phyloP scores from a whole-genome alignment of 2,329 filamentous ascomycete genomes.

The Fulvia fulva region DNA sequence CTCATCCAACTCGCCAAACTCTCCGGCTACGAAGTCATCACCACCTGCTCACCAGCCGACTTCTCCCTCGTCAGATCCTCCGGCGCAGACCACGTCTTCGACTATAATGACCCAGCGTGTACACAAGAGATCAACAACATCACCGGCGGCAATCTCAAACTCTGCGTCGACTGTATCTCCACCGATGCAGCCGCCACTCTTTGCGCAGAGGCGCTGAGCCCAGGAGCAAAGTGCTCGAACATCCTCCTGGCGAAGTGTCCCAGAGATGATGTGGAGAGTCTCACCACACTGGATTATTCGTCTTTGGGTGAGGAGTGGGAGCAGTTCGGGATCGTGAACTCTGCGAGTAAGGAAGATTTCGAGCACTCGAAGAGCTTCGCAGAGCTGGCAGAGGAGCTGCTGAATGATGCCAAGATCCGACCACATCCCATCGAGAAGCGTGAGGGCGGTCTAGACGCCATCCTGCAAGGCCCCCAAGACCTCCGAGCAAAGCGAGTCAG shows the following conservation, averaged over 20 bases:
- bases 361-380: conserved; percentile 4
- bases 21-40: conserved; percentile 33
- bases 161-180: conserved; percentile 4
- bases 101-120: conserved; percentile 40
- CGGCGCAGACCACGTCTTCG: conserved; percentile 45
- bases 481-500: conserved; percentile 6
- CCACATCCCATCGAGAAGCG: conserved; percentile 3
- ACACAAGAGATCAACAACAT: not conserved
- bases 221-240: conserved; percentile 1
- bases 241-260: conserved; percentile 1
- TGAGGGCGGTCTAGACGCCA: conserved; percentile 1
- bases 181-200: not conserved
- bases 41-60: conserved; percentile 44
- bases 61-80: conserved; percentile 41
- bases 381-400: not conserved
- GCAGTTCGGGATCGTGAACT: not conserved
- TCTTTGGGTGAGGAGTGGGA: conserved; percentile 6
- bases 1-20: conserved; percentile 49
- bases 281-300: not conserved
- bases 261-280: conserved; percentile 5
- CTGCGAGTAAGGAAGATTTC: conserved; percentile 3
- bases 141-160: not conserved
- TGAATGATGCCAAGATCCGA: not conserved
- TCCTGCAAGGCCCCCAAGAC: conserved; percentile 1
- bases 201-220: not conserved